Percentiles rank a stretch among this genome's conserved stretches.
Conservation (phyloP, 768 basidiomycete species). For the Suillus americanus region DNA sequence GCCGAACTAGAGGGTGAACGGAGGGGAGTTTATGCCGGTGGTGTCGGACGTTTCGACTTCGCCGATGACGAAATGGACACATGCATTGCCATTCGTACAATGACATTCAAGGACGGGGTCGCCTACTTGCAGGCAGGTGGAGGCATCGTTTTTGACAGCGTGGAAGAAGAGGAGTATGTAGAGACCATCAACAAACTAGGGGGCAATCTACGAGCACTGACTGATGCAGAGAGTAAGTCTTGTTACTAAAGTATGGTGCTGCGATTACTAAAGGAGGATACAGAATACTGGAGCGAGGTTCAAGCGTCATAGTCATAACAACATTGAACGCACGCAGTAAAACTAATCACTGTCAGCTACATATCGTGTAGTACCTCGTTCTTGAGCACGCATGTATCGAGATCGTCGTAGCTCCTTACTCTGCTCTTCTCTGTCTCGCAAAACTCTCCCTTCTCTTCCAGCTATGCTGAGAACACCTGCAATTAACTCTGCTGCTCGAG, state of each 20-base stretch:
- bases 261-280: conserved; percentile 19
- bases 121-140: conserved; percentile 96
- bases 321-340: conserved; percentile 11
- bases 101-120: conserved; percentile 92
- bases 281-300: conserved; percentile 72
- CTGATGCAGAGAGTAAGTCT: conserved; percentile 82
- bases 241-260: conserved; percentile 1
- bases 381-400: conserved; percentile 5
- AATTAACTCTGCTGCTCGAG: conserved; percentile 87
- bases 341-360: background rate
- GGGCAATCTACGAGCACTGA: conserved; percentile 83
- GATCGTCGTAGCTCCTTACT: conserved; percentile 13
- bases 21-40: conserved; percentile 94
- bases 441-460: conserved; percentile 68
- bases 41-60: conserved; percentile 98
- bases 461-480: conserved; percentile 90
- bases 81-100: conserved; percentile 97
- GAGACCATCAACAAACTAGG: conserved; percentile 96
- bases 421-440: conserved; percentile 35
- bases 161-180: conserved; percentile 95
- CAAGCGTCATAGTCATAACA: conserved; percentile 45
- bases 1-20: conserved; percentile 84
- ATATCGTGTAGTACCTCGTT: conserved; percentile 5
- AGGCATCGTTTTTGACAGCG: conserved; percentile 95
- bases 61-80: conserved; percentile 95